Evolutionary conservation across 1,284 basidiomycete species (phyloP), one percentile per base, ranked within the genome.

Genomic region (Austroboletus novae-zelandiae): DNA sequence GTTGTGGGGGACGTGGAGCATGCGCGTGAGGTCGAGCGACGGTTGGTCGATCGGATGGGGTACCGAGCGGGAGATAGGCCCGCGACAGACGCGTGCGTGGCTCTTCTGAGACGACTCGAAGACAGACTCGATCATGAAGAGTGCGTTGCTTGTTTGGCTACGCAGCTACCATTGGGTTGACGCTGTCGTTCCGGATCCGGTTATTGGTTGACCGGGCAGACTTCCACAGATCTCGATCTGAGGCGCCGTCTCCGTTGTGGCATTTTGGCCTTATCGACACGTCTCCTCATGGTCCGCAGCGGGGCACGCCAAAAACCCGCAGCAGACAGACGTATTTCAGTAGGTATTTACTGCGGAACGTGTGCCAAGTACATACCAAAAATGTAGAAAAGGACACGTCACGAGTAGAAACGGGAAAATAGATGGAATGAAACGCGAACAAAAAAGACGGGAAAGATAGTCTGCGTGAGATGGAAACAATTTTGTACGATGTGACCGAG

Each of bases 11-110:
- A 57, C 27, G 35, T 61, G 15, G 43, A 42, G n/a, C 54, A 54
- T 13, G 71, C 69, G 2, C 55, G 48, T 1, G 56, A 59, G 45
- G 55, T 68, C 18, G 68, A 58, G 49, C 15, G n/a, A 31, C 60
- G 65, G 36, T 40, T 71, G 37, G 37, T 54, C 39, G 48, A 43
- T 7, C 53, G 55, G 7, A 32, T 60, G 34, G 55, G 54, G 13
- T 69, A 70, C 42, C 52, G 34, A 20, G 41, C 17, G 1, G 64
- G 61, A 23, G 40, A 54, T 5, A 47, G 64, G 27, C 41, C 40
- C 0, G 53, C 47, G 29, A 66, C 68, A 31, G 65, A 70, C 40
- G 54, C 51, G 42, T 44, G 44, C 23, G 49, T 70, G 1, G 43
- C 27, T 20, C 40, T 67, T n/a, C 39, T 66, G 49, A 52, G 61